Conservation (phyloP, 169 alveolate genomes). For the Plasmodium knowlesi region DNA sequence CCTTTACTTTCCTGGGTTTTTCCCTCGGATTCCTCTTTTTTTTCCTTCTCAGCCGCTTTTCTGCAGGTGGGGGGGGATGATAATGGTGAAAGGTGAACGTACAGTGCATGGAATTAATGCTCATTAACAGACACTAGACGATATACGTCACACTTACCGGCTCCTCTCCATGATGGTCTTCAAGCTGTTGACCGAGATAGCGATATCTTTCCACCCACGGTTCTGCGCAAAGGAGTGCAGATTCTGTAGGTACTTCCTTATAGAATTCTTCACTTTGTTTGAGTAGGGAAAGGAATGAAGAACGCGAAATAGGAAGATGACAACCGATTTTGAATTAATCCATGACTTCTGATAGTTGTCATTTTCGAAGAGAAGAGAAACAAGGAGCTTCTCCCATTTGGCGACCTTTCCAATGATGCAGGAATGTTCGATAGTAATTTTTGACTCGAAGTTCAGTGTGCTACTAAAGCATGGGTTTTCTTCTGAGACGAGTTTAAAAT, state of each 20-base stretch:
- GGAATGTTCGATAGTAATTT: slow-evolving; percentile 27
- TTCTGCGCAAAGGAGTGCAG: slow-evolving; percentile 27
- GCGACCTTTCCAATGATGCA: slow-evolving; percentile 2
- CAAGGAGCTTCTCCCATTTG: slow-evolving; percentile 47
- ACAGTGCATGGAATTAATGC: background rate
- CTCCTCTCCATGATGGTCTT: slow-evolving; percentile 48
- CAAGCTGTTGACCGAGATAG: slow-evolving; percentile 41
- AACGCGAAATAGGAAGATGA: slow-evolving; percentile 36
- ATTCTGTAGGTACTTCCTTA: slow-evolving; percentile 24
- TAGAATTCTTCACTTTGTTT: slow-evolving; percentile 22
- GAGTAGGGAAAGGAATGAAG: slow-evolving; percentile 47
- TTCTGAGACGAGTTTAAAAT: slow-evolving; percentile 18
- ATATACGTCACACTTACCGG: background rate
- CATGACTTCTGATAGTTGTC: slow-evolving; percentile 42
- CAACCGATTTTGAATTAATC: slow-evolving; percentile 55
- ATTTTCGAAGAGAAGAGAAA: slow-evolving; percentile 47
- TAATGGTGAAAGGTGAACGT: background rate
- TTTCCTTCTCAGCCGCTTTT: slow-evolving; percentile 12
- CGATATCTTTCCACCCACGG: slow-evolving; percentile 64
- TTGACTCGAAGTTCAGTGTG: slow-evolving; percentile 47
- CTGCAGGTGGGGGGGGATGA: background rate
- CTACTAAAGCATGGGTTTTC: slow-evolving; percentile 53
- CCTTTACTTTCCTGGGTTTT: slow-evolving; percentile 6
- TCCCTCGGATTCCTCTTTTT: background rate
- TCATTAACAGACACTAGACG: background rate